Percentiles rank a stretch among this genome's conserved stretches.
phyloP scores from a whole-genome alignment of 495 filamentous ascomycete genomes.

The Podospora bellae-mahoneyi region DNA sequence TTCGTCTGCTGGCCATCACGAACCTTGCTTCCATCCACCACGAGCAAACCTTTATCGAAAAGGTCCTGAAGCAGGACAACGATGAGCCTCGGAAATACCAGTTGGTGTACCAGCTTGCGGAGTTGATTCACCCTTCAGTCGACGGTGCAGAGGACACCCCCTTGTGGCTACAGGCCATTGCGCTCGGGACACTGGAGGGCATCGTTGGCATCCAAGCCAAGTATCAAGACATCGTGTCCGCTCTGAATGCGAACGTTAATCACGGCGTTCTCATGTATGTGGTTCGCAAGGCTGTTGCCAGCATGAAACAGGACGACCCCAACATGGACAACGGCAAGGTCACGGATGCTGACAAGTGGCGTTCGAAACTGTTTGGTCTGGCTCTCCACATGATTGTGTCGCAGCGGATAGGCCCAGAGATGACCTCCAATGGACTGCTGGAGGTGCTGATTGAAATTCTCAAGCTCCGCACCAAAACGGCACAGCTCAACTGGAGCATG shows the following conservation, averaged over 20 bases:
- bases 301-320: conserved; percentile 60
- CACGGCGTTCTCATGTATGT: conserved; percentile 95
- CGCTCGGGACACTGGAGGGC: conserved; percentile 74
- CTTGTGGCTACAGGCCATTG: conserved; percentile 74
- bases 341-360: conserved; percentile 73
- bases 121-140: conserved; percentile 74
- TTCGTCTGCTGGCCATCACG: conserved; percentile 81
- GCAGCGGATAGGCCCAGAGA: conserved; percentile 64
- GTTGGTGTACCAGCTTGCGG: conserved; percentile 84
- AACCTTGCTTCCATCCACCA: conserved; percentile 87
- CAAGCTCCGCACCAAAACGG: conserved; percentile 74
- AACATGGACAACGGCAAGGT: conserved; percentile 54
- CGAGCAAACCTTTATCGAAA: conserved; percentile 75
- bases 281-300: conserved; percentile 81
- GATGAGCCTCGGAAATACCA: conserved; percentile 90
- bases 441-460: conserved; percentile 88
- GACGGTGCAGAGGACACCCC: conserved; percentile 66
- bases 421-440: conserved; percentile 82
- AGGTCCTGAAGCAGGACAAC: conserved; percentile 78
- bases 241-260: conserved; percentile 87
- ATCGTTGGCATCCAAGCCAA: conserved; percentile 74
- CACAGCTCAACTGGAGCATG: conserved; percentile 74
- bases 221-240: conserved; percentile 74
- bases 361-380: conserved; percentile 79
- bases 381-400: conserved; percentile 70